These are phyloP conservation scores for Aureobasidium vineae DNA, from an alignment of 2,329 filamentous ascomycete species.

Conservation along the genomic window DNA sequence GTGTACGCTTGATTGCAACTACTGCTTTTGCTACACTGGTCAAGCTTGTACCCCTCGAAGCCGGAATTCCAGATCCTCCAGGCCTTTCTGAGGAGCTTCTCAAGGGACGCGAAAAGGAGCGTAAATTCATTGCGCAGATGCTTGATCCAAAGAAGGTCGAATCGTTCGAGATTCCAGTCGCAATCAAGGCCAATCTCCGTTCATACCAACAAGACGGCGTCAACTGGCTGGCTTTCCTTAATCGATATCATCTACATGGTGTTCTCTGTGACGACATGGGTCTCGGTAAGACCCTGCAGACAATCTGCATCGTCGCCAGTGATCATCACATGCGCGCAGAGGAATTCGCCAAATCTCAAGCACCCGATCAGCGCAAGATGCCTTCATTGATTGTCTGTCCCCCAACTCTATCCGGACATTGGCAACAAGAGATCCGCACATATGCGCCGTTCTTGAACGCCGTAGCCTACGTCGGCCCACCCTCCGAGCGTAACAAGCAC, in stretches of 20 bases:
- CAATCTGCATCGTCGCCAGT: slow-evolving; percentile 95
- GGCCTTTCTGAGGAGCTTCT: slow-evolving; percentile 86
- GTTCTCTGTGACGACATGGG: slow-evolving; percentile 99
- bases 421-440: slow-evolving; percentile 95
- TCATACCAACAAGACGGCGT: slow-evolving; percentile 99
- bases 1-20: slow-evolving; percentile 89
- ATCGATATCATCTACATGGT: slow-evolving; percentile 95
- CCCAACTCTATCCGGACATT: slow-evolving; percentile 93
- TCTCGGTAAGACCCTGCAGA: slow-evolving; percentile 95
- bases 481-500: slow-evolving; percentile 71
- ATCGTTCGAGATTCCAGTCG: slow-evolving; percentile 86
- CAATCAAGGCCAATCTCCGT: slow-evolving; percentile 93
- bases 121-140: slow-evolving; percentile 95
- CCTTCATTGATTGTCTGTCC: slow-evolving; percentile 95
- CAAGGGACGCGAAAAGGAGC: slow-evolving; percentile 85
- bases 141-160: slow-evolving; percentile 97
- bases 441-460: slow-evolving; percentile 93
- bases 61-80: slow-evolving; percentile 93
- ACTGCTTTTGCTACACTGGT: slow-evolving; percentile 97
- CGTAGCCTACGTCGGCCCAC: slow-evolving; percentile 87
- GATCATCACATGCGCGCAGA: slow-evolving; percentile 93
- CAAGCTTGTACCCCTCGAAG: slow-evolving; percentile 94
- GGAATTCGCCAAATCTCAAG: slow-evolving; percentile 79
- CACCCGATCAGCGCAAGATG: slow-evolving; percentile 72
- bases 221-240: slow-evolving; percentile 97